Evolutionary conservation across 305 asterid genomes (phyloP), one percentile per base, ranked within the genome.

Genomic region (Solanum hybrid): DNA sequence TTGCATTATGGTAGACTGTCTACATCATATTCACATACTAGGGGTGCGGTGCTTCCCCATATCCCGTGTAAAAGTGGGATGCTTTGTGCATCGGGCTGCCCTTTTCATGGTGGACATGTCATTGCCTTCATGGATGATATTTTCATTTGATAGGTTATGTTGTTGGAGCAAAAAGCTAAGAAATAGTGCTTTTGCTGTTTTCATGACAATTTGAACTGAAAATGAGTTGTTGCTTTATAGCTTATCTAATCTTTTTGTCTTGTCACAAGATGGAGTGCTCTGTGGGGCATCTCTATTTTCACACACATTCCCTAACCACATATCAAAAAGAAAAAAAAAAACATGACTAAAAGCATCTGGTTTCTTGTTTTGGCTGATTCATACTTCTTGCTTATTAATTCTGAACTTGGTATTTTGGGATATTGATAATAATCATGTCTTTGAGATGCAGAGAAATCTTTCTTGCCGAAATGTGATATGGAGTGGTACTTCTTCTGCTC

Each of bases 401-500:
- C 38, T 15, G 38, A 83, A 26, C 14, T 27, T 41, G 27, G 17
- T 82, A 82, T 29, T 9, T 15, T 70, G 3, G 33, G 27, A 83
- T 87, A 7, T 89, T 88, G 73, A 34, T 89, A 26, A 26, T 61
- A 61, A 61, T 20, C 72, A 20, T 61, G 26, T 61, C 72, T 61
- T 61, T 61, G 72, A 20, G 72, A 61, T 20, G 72, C 93, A 94
- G 95, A 93, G 15, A 93, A 94, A 89, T 94, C 95, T 20, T 94
- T 94, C 94, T 89, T 94, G 89, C 94, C 95, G 17, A 93, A 89
- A 78, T 90, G 94, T 33, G 95, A 94, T 27, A 94, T 92, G 94
- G 95, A 94, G 79, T 94, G 95, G 95, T 94, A 90, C 94, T 94
- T 94, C 88, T 94, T 94, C 87, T 93, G 94, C 75, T 90, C 90